Conservation (phyloP, 2,329 filamentous ascomycete genomes). For the Berkeleyomyces rouxiae region DNA sequence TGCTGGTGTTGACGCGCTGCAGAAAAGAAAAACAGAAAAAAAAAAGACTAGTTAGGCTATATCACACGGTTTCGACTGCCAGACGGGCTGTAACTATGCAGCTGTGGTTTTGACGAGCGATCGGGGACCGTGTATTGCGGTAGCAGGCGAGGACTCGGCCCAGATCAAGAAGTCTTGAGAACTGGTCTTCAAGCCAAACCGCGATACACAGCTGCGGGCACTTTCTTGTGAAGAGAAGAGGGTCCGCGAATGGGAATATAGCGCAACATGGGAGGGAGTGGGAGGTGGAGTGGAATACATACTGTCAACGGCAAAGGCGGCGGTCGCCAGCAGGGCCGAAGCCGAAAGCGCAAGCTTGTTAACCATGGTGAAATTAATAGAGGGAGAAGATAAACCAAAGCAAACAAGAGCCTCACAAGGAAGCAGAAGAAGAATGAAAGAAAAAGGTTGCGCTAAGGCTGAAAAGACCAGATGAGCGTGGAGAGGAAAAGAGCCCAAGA, state of each 20-base stretch:
- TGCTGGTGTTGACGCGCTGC: too few species aligned
- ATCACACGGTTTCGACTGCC: background rate
- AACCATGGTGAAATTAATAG: slow-evolving; percentile 3
- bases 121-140: background rate
- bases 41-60: slow-evolving; percentile 1
- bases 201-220: background rate
- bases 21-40: background rate
- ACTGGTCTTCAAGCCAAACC: background rate
- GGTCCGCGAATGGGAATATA: background rate
- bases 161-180: background rate
- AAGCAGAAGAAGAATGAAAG: background rate
- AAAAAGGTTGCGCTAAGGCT: background rate
- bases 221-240: background rate
- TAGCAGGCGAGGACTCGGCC: background rate
- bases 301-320: background rate
- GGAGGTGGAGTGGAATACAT: background rate
- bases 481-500: background rate
- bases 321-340: background rate
- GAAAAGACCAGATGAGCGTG: background rate
- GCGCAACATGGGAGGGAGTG: background rate
- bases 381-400: background rate
- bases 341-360: slow-evolving; percentile 5
- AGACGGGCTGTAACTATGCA: background rate
- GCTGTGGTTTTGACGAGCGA: background rate
- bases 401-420: background rate